Evolutionary conservation across 2,329 filamentous ascomycete species (phyloP), one percentile per base, ranked within the genome.

Genomic region (Sarocladiaceae sp.): DNA sequence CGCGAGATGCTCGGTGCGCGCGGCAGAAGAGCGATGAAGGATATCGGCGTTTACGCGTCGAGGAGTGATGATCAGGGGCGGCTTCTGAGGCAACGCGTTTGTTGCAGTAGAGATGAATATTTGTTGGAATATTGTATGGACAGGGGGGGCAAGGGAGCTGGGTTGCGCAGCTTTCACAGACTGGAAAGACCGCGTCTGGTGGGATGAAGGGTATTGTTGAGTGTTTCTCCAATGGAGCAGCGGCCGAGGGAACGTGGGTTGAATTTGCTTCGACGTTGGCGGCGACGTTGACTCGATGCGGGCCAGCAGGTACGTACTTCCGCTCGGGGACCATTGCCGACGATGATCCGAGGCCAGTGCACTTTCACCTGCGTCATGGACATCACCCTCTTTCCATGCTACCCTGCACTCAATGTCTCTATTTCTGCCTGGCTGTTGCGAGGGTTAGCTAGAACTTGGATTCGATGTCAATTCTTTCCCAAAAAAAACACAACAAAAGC

Each of bases 361-460:
- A n/a, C n/a, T n/a, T n/a, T n/a, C 37, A 41, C 37, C 21, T 16
- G 37, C 37, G 37, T 41, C 37, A 41, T 41, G 23, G n/a, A 41
- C 37, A 18, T 41, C 21, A 9, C 10, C 5, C 16, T 7, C n/a
- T 15, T 6, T 12, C 6, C 6, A 7, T 33, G 6, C 16, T 33
- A 15, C n/a, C 6, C n/a, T 33, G 6, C 31, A 12, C 31, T 6
- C 31, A 12, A 12, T 7, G 31, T 6, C 13, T n/a, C n/a, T 33
- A 12, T n/a, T 6, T 33, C n/a, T 7, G 31, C 6, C n/a, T n/a
- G n/a, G n/a, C n/a, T n/a, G n/a, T n/a, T n/a, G n/a, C n/a, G n/a
- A n/a, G n/a, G n/a, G n/a, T n/a, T n/a, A n/a, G n/a, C n/a, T n/a
- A n/a, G n/a, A n/a, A n/a, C n/a, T n/a, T n/a, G n/a, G n/a, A n/a